These are phyloP conservation scores for Porodaedalea pini DNA, from an alignment of 1,284 basidiomycete genomes.

Conservation along the genomic window DNA sequence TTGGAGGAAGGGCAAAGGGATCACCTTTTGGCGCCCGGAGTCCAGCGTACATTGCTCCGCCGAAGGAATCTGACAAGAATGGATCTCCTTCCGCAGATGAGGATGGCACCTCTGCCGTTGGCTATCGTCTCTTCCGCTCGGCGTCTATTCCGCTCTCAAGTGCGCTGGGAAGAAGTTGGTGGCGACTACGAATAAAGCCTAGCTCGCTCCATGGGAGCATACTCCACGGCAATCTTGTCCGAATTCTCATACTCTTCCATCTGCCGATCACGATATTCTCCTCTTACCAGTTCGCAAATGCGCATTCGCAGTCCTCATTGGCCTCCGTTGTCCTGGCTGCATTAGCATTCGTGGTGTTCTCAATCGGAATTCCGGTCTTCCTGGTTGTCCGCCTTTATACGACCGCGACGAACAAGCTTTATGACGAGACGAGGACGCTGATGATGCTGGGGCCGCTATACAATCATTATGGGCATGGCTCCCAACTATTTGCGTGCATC, in stretches of 20 bases:
- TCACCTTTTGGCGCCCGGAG: conserved; percentile 22
- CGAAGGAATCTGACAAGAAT: conserved; percentile 19
- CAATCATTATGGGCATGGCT: conserved; percentile 90
- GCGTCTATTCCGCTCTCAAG: conserved; percentile 29
- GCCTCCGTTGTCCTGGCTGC: conserved; percentile 67
- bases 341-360: conserved; percentile 76
- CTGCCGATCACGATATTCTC: conserved; percentile 91
- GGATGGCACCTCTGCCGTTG: conserved; percentile 23
- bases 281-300: conserved; percentile 77
- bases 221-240: conserved; percentile 85
- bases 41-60: conserved; percentile 12
- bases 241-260: conserved; percentile 89
- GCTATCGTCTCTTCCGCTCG: conserved; percentile 33
- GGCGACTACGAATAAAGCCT: conserved; percentile 56
- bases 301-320: conserved; percentile 46
- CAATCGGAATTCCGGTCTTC: conserved; percentile 71
- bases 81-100: conserved; percentile 16
- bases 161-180: conserved; percentile 39
- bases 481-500: conserved; percentile 83
- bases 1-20: conserved; percentile 33
- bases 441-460: conserved; percentile 93
- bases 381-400: conserved; percentile 74
- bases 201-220: conserved; percentile 75
- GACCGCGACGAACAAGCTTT: conserved; percentile 86
- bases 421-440: conserved; percentile 89